A percentile compares a stretch with the other conserved stretches of the same genome.
Conservation (phyloP, 1,284 basidiomycete species). For the Tilletia walkeri region DNA sequence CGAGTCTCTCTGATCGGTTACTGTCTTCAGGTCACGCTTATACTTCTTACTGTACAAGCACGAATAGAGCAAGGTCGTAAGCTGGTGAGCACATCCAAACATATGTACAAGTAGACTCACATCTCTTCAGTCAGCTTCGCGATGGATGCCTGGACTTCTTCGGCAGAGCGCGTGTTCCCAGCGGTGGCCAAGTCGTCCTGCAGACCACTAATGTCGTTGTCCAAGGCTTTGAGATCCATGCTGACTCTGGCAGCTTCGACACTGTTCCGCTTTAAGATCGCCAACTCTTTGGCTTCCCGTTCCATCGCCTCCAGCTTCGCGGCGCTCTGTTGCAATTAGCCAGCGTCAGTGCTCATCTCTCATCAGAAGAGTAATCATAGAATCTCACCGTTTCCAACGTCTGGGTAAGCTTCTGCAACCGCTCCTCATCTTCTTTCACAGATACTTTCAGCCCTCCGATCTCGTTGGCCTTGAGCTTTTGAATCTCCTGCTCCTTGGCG, state of each 20-base stretch:
- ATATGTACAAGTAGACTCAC: conserved; percentile 1
- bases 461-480: not conserved
- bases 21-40: conserved; percentile 37
- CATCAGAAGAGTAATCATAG: not conserved
- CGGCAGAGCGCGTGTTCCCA: conserved; percentile 1
- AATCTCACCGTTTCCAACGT: not conserved
- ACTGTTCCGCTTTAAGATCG: conserved; percentile 2
- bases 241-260: not conserved
- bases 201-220: not conserved
- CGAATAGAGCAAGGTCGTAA: not conserved
- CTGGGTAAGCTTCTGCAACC: not conserved
- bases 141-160: conserved; percentile 8
- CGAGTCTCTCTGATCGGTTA: conserved; percentile 32
- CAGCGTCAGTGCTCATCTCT: not conserved
- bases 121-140: conserved; percentile 31
- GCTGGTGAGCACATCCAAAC: no score
- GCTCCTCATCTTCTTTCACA: not conserved
- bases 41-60: conserved; percentile 26
- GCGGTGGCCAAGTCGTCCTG: conserved; percentile 1
- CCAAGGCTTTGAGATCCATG: not conserved
- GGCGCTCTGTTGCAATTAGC: not conserved
- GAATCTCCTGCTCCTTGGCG: not conserved
- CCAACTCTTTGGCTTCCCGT: not conserved
- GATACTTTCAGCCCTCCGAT: not conserved
- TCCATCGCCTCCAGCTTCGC: not conserved